Evolutionary conservation across 306 rosid genomes (phyloP).

Genomic region (Vigna angularis): DNA sequence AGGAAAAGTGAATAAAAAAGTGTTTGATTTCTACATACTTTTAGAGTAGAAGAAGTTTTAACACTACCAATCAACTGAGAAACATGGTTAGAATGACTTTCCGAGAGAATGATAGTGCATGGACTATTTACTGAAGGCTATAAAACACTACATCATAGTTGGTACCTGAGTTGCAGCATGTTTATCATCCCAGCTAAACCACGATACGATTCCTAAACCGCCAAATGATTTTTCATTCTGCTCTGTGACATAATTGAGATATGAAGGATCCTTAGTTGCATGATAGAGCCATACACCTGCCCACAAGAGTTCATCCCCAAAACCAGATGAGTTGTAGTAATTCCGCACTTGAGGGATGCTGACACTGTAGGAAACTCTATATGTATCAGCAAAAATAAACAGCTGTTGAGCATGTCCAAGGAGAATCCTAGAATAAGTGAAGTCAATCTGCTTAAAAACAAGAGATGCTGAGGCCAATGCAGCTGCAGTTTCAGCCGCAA

Average conservation of each 20-base stretch:
- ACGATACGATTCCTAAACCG: slow-evolving; percentile 55
- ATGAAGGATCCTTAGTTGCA: slow-evolving; percentile 65
- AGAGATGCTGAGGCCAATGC: slow-evolving; percentile 79
- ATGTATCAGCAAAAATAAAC: slow-evolving; percentile 69
- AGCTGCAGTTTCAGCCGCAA: slow-evolving; percentile 82
- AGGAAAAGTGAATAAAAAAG: not conserved
- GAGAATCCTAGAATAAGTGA: slow-evolving; percentile 59
- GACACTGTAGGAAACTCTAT: slow-evolving; percentile 65
- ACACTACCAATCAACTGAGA: not conserved
- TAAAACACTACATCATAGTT: not conserved
- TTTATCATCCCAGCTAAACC: slow-evolving; percentile 90
- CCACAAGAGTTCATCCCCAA: slow-evolving; percentile 84
- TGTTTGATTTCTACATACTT: not conserved
- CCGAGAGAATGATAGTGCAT: not conserved
- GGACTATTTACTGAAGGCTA: not conserved
- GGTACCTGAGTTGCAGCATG: slow-evolving; percentile 72
- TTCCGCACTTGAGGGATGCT: slow-evolving; percentile 71
- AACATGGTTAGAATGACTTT: not conserved
- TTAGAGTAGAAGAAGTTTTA: not conserved
- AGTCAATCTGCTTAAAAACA: slow-evolving; percentile 57
- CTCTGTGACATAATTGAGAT: slow-evolving; percentile 64
- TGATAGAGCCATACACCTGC: slow-evolving; percentile 73
- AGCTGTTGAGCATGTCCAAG: slow-evolving; percentile 64
- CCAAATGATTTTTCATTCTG: slow-evolving; percentile 56
- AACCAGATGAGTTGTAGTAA: slow-evolving; percentile 79